A percentile compares a stretch with the other conserved stretches of the same genome.
phyloP scores from a whole-genome alignment of 257 asterid genomes.

The Schizonepeta tenuifolia region DNA sequence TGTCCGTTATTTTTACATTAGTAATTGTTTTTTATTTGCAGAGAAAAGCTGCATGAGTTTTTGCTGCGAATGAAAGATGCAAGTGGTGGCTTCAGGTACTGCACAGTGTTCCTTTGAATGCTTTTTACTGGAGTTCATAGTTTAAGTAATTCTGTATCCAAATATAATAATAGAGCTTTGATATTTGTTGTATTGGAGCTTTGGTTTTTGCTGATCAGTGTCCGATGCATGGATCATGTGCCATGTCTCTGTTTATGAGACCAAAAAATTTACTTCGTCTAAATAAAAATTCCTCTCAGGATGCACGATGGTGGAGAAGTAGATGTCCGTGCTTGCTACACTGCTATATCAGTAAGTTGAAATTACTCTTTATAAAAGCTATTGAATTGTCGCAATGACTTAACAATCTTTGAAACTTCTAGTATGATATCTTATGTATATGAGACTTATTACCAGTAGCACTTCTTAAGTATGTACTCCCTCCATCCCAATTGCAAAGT shows the following conservation, averaged over 20 bases:
- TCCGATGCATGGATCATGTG: constrained; percentile 5
- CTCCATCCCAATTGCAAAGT: no score
- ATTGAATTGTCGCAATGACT: constrained; percentile 19
- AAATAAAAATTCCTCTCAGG: constrained; percentile 46
- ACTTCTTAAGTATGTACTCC: constrained; percentile 7
- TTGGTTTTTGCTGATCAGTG: constrained; percentile 2
- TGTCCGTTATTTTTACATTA: constrained; percentile 13
- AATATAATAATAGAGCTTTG: constrained; percentile 3
- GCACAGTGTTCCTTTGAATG: constrained; percentile 16
- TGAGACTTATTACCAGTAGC: not conserved
- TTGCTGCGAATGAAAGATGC: constrained; percentile 81
- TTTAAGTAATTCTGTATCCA: constrained; percentile 12
- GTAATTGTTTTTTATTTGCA: constrained; percentile 40
- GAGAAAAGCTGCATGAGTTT: constrained; percentile 58
- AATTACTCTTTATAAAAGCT: constrained; percentile 12
- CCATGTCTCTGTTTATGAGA: not conserved
- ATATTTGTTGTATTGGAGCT: constrained; percentile 13
- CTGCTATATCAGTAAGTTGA: constrained; percentile 89
- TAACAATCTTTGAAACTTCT: not conserved
- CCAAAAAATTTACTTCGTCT: constrained; percentile 7
- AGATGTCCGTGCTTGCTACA: constrained; percentile 97
- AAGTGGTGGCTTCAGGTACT: constrained; percentile 96
- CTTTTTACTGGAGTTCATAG: constrained; percentile 6
- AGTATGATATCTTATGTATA: not conserved
- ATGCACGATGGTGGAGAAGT: constrained; percentile 99